Evolutionary conservation across 139 green algal species (phyloP).

Genomic region (Diplosphaera chodatii): DNA sequence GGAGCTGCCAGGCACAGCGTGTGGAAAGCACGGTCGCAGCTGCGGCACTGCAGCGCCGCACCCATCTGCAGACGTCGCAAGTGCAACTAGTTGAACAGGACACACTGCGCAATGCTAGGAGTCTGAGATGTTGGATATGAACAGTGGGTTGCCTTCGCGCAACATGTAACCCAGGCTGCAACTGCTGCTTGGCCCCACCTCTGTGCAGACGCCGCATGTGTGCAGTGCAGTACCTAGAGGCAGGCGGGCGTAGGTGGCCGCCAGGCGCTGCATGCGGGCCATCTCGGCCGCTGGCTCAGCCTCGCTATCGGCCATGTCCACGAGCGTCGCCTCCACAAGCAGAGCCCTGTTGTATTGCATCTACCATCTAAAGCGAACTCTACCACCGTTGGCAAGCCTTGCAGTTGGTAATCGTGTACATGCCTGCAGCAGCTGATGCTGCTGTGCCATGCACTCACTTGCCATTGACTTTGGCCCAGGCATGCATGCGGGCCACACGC

Average conservation of each 20-base stretch:
- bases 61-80: conserved; percentile 25
- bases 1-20: conserved; percentile 51
- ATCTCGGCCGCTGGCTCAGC: conserved; percentile 1
- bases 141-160: too few species aligned
- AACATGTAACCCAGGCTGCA: too few species aligned
- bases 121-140: too few species aligned
- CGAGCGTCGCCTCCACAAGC: conserved; percentile 25
- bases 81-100: too few species aligned
- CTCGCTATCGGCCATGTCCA: conserved; percentile 17
- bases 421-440: too few species aligned
- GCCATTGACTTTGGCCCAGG: conserved; percentile 20
- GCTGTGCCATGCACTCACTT: too few species aligned
- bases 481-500: conserved; percentile 6
- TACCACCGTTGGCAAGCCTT: too few species aligned
- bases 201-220: background rate
- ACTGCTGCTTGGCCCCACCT: background rate
- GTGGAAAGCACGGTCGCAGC: conserved; percentile 38
- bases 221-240: too few species aligned
- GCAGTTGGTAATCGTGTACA: too few species aligned
- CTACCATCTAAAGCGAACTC: too few species aligned
- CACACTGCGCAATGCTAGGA: too few species aligned
- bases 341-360: too few species aligned
- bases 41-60: conserved; percentile 16
- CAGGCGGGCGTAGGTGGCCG: background rate
- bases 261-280: conserved; percentile 9